Percentiles rank a stretch among this genome's conserved stretches.
Evolutionary conservation across 73 alveolate genomes (phyloP).

Genomic region (Stentor roeselii): DNA sequence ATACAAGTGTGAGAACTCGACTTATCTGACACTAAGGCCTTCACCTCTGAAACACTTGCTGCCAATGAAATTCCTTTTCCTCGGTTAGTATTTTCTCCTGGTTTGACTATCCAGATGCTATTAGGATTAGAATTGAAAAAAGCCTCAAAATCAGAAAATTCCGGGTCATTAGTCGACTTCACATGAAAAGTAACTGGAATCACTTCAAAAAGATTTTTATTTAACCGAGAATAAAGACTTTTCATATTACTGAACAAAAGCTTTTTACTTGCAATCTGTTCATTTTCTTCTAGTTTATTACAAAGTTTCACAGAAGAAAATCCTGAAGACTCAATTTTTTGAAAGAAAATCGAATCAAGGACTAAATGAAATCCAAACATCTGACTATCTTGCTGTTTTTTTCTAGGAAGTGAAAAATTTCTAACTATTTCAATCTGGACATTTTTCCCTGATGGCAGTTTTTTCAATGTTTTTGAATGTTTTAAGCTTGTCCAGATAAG

Average conservation of each 20-base stretch:
- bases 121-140: conserved; percentile 20
- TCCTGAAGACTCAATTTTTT: neutral
- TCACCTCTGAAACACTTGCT: neutral
- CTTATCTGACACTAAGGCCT: neutral
- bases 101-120: conserved; percentile 4
- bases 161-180: neutral
- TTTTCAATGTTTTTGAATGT: conserved; percentile 12
- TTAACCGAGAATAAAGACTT: neutral
- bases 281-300: neutral
- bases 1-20: neutral
- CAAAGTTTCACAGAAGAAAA: neutral
- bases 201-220: neutral
- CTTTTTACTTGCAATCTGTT: conserved; percentile 1
- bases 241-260: neutral
- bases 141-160: neutral
- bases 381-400: neutral
- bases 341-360: neutral
- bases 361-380: neutral
- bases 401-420: neutral
- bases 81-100: conserved; percentile 20
- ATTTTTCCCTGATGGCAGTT: neutral
- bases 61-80: conserved; percentile 3
- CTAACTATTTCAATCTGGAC: neutral
- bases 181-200: conserved; percentile 19
- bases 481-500: neutral